A percentile compares a stretch with the other conserved stretches of the same genome.
These are phyloP conservation scores for Penicillium sp. DNA, from an alignment of 2,329 filamentous ascomycete genomes.

Conservation along the genomic window DNA sequence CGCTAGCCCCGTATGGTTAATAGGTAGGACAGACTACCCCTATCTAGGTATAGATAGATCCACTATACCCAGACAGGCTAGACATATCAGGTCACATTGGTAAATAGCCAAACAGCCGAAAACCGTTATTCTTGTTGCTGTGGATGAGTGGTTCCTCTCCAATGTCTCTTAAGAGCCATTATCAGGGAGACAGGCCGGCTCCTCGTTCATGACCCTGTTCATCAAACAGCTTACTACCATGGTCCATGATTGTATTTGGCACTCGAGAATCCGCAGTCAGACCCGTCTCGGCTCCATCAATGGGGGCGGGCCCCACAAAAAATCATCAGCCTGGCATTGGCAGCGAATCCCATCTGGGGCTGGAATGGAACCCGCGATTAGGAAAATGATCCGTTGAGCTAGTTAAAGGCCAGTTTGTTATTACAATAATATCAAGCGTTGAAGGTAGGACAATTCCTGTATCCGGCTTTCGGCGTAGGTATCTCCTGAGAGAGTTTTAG, in stretches of 20 bases:
- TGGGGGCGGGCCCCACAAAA: neutral
- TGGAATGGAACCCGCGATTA: neutral
- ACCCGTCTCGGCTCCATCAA: neutral
- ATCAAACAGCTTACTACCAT: neutral
- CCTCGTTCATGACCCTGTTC: neutral
- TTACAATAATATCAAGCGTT: neutral
- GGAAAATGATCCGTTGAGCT: neutral
- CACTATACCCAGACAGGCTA: neutral
- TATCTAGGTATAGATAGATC: neutral
- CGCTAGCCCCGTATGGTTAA: neutral
- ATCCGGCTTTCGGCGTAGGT: neutral
- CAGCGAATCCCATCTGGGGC: neutral
- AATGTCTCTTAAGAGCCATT: neutral
- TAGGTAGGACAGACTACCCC: neutral
- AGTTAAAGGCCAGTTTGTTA: neutral
- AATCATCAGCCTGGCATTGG: neutral
- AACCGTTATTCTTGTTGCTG: neutral
- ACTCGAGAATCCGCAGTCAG: neutral
- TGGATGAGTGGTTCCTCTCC: no score
- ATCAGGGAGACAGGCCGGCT: neutral
- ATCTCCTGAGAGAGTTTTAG: constrained; percentile 4
- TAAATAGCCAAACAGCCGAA: neutral
- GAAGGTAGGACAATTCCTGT: neutral
- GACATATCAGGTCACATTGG: neutral
- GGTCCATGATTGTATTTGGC: neutral